phyloP scores from a whole-genome alignment of 1,284 basidiomycete genomes.

The Ustilago trichophora region DNA sequence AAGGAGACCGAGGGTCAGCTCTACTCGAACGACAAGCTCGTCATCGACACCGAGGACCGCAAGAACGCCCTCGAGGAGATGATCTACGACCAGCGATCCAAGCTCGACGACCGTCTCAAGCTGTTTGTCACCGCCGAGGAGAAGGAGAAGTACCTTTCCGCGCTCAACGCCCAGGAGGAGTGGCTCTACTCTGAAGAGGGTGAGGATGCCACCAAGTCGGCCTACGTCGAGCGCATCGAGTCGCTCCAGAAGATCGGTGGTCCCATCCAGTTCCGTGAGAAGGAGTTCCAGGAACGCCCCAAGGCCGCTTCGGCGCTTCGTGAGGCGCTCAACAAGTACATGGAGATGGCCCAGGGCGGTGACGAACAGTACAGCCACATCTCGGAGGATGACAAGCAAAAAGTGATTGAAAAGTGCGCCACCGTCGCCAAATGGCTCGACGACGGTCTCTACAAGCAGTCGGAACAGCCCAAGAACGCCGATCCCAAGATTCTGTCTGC shows the following conservation, averaged over 20 bases:
- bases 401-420: conserved; percentile 65
- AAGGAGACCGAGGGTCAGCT: conserved; percentile 65
- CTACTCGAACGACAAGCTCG: conserved; percentile 65
- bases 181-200: conserved; percentile 66
- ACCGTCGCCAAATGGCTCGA: conserved; percentile 64
- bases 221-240: conserved; percentile 61
- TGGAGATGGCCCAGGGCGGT: conserved; percentile 58
- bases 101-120: conserved; percentile 63
- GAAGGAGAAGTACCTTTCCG: conserved; percentile 62
- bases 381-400: conserved; percentile 64
- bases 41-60: conserved; percentile 66
- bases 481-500: conserved; percentile 63
- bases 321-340: conserved; percentile 64
- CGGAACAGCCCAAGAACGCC: conserved; percentile 64
- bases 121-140: conserved; percentile 60
- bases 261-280: conserved; percentile 59
- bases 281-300: conserved; percentile 62
- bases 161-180: conserved; percentile 62
- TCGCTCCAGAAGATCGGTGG: conserved; percentile 60
- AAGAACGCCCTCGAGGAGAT: conserved; percentile 66
- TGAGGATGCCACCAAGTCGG: conserved; percentile 64
- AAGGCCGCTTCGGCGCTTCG: conserved; percentile 62
- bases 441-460: conserved; percentile 63
- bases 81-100: conserved; percentile 66
- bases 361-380: conserved; percentile 65